These are phyloP conservation scores for Rhododendron williamsianum DNA, from an alignment of 148 eudicot genomes.

Conservation along the genomic window DNA sequence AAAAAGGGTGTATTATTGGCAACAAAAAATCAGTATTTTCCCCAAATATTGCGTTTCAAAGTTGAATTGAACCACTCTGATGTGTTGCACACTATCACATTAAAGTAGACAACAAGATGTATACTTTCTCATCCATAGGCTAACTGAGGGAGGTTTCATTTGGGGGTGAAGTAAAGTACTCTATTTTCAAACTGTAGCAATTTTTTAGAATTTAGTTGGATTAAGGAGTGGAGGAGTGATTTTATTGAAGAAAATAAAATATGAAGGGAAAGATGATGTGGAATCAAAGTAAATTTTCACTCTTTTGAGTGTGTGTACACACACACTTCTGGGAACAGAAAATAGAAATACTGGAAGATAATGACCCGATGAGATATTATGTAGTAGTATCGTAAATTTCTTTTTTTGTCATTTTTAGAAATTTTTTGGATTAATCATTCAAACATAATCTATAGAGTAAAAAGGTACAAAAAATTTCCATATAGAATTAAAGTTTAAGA, in stretches of 20 bases:
- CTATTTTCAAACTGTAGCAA: neutral
- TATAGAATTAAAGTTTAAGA: neutral
- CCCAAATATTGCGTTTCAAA: constrained; percentile 9
- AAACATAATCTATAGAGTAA: neutral
- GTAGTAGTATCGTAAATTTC: neutral
- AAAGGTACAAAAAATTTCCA: neutral
- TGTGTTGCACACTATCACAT: constrained; percentile 2
- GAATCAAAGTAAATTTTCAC: neutral
- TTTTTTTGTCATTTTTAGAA: too few species aligned
- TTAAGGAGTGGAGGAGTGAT: neutral
- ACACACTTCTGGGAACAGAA: neutral
- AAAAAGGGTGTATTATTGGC: constrained; percentile 4
- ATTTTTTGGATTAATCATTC: neutral
- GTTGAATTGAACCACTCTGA: constrained; percentile 1
- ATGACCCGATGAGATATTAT: neutral
- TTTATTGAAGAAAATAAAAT: neutral
- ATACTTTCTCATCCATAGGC: neutral
- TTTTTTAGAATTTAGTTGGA: neutral
- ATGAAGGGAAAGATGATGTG: neutral
- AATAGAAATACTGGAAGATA: neutral
- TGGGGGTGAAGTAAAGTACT: neutral
- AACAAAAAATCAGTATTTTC: neutral
- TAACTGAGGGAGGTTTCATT: constrained; percentile 15
- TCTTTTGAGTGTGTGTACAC: neutral
- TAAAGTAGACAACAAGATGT: neutral